Conservation (phyloP, 352 stramenopile genomes). For the Pythium folliculosum region DNA sequence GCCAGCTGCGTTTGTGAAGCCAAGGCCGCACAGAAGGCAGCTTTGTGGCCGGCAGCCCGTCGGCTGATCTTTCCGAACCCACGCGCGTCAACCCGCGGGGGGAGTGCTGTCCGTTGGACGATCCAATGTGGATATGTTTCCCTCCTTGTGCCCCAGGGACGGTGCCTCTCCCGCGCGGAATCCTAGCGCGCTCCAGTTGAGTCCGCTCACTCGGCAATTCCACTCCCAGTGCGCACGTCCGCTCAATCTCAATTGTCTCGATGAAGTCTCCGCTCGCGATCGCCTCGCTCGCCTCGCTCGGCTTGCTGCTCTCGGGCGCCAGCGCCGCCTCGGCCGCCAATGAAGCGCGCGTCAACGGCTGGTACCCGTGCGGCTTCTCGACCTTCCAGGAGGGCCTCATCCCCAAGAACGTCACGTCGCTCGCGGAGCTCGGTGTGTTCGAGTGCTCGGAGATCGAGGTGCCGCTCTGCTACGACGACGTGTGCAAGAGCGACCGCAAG, state of each 20-base stretch:
- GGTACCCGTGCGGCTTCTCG: slow-evolving; percentile 51
- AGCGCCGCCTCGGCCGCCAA: slow-evolving; percentile 15
- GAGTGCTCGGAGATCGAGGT: slow-evolving; percentile 70
- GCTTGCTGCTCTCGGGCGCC: neutral
- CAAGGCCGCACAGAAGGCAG: no score
- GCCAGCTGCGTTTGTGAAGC: no score
- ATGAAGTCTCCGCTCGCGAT: slow-evolving; percentile 15
- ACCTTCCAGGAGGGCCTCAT: slow-evolving; percentile 22
- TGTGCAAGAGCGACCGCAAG: slow-evolving; percentile 59
- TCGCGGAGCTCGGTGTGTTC: slow-evolving; percentile 25
- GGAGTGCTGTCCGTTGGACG: no score
- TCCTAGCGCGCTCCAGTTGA: no score
- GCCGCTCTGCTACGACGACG: slow-evolving; percentile 67
- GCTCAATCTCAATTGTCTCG: neutral
- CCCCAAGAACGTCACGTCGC: neutral
- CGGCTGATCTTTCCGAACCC: no score
- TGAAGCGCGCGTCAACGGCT: slow-evolving; percentile 46
- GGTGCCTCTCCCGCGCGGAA: no score
- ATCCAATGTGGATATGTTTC: no score
- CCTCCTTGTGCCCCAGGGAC: no score
- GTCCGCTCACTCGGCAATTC: neutral
- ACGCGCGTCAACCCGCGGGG: no score
- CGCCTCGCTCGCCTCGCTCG: slow-evolving; percentile 7
- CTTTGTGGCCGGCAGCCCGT: no score
- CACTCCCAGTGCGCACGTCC: neutral